phyloP scores from a whole-genome alignment of 345 rosid genomes.

The Pistacia vera region DNA sequence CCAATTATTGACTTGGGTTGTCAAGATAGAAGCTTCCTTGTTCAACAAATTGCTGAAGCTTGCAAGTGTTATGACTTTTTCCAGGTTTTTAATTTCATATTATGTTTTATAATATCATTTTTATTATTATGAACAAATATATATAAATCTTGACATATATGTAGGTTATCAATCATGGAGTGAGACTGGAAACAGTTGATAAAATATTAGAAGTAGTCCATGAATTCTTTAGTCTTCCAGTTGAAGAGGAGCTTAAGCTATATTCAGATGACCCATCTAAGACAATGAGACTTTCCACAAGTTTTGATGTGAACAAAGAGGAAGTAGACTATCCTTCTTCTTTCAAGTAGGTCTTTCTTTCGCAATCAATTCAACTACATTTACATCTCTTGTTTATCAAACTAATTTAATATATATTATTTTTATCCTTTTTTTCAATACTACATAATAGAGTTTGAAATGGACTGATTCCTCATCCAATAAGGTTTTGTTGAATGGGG shows the following conservation, averaged over 20 bases:
- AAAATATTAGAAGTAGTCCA: constrained; percentile 49
- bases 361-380: background rate
- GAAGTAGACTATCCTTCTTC: constrained; percentile 69
- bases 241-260: constrained; percentile 81
- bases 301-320: constrained; percentile 82
- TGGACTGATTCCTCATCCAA: no score
- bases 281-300: constrained; percentile 77
- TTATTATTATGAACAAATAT: background rate
- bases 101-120: background rate
- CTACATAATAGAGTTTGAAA: no score
- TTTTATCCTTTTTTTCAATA: no score
- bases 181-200: constrained; percentile 36
- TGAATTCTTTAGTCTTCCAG: constrained; percentile 63
- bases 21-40: constrained; percentile 40
- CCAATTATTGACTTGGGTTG: constrained; percentile 68
- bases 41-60: constrained; percentile 51
- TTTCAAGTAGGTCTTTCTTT: constrained; percentile 54
- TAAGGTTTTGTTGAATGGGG: no score
- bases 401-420: no score
- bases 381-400: no score
- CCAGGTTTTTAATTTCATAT: constrained; percentile 41
- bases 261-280: constrained; percentile 85
- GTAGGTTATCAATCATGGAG: constrained; percentile 75
- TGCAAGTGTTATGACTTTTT: constrained; percentile 65
- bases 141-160: background rate